Evolutionary conservation across 148 eudicot species (phyloP), one percentile per base, ranked within the genome.

Genomic region (Simmondsia chinensis): DNA sequence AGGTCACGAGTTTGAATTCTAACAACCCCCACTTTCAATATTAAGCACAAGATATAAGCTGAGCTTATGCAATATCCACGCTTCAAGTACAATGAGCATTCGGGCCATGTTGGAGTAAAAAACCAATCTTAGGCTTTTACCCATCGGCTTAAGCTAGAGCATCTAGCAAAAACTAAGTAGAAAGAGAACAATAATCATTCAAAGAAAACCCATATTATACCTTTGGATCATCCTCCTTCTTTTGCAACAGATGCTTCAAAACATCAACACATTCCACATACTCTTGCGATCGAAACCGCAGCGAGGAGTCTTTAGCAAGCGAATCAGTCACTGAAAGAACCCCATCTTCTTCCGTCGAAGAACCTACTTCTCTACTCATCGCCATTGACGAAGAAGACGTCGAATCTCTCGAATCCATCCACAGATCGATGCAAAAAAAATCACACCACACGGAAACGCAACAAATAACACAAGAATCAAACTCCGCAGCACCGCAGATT

Each of bases 191-290:
- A 35, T 6, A 36, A 7, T 3, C 1, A n/a, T n/a, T n/a, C n/a
- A n/a, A n/a, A 5, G 3, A 45, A 9, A 31, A 4, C 6, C 14
- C 10, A 5, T 10, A 18, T 13, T 25, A 50, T 48, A 88, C 97
- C 97, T 84, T 80, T 0, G 78, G 94, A 69, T 75, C 91, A 20
- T 60, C 55, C 9, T 56, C 66, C 57, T 80, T 88, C 48, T 66
- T 70, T 43, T 60, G 82, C 69, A 56, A 59, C 20, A 88, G 67
- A 56, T 76, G 91, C 52, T 60, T 49, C 70, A 88, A 67, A 22
- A 80, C 48, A 46, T 77, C 75, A 25, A 75, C 44, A 46, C 94
- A 83, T n/a, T 88, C 97, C 7, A 42, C 61, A 43, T 54, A 78
- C 79, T 81, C 81, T 33, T 83, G 79, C 17, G 77, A 63, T 41